Conservation (phyloP, 805 yeast species). For the Brettanomyces custersianus region DNA sequence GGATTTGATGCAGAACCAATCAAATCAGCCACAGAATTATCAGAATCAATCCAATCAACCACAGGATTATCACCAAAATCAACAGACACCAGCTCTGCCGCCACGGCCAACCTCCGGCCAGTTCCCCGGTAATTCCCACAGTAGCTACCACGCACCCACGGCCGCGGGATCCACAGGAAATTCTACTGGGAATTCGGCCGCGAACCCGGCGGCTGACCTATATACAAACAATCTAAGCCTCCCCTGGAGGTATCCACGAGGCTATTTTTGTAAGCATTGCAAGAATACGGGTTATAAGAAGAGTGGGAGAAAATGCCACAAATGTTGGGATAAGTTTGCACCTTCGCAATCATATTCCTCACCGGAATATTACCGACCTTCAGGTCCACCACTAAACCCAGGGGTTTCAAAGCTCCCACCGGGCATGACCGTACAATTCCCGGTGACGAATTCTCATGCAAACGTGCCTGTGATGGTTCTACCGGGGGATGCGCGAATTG, state of each 20-base stretch:
- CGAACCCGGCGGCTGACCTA: constrained; percentile 18
- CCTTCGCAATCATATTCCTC: not conserved
- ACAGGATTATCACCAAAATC: not conserved
- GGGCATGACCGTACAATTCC: constrained; percentile 11
- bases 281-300: constrained; percentile 63
- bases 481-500: constrained; percentile 75
- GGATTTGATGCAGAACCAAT: no score
- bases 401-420: constrained; percentile 20
- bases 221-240: constrained; percentile 40
- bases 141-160: constrained; percentile 2
- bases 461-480: constrained; percentile 33
- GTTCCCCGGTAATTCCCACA: constrained; percentile 1
- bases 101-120: not conserved
- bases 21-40: constrained; percentile 3
- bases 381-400: constrained; percentile 13
- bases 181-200: not conserved
- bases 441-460: constrained; percentile 1
- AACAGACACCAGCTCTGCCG: not conserved
- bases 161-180: not conserved
- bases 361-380: not conserved
- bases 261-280: constrained; percentile 59
- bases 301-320: constrained; percentile 57
- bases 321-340: constrained; percentile 59
- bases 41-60: constrained; percentile 1
- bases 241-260: constrained; percentile 61